phyloP scores from a whole-genome alignment of 1,284 basidiomycete species.

The Coniferiporia sulphurascens region DNA sequence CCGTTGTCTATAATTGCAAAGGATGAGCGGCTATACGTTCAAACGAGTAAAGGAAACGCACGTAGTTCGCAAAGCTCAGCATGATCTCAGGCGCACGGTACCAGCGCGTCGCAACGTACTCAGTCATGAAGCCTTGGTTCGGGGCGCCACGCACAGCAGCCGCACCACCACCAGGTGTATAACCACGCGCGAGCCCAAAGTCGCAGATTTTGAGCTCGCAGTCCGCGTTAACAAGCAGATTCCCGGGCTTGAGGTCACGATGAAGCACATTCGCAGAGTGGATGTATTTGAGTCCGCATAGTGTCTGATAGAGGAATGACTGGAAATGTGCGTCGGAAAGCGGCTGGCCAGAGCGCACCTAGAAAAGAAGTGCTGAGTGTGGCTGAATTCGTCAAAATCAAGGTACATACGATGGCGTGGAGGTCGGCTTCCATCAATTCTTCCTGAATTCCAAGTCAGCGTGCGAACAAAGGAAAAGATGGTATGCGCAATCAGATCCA shows the following conservation, averaged over 20 bases:
- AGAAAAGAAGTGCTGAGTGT: conserved; percentile 14
- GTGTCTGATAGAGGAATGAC: conserved; percentile 97
- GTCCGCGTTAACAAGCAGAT: conserved; percentile 96
- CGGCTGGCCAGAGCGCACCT: conserved; percentile 97
- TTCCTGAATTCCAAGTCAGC: conserved; percentile 46
- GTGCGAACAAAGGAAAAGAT: not conserved
- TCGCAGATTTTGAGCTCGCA: conserved; percentile 99
- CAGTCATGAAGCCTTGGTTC: conserved; percentile 98
- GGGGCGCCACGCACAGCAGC: conserved; percentile 54
- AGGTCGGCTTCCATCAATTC: conserved; percentile 99
- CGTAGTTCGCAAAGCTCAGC: conserved; percentile 95
- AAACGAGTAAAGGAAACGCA: conserved; percentile 34
- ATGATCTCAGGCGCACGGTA: conserved; percentile 97
- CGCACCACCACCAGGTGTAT: conserved; percentile 75
- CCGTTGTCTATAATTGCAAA: conserved; percentile 51
- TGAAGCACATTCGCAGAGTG: conserved; percentile 98
- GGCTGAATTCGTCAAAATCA: not conserved
- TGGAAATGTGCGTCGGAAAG: conserved; percentile 98
- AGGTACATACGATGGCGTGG: conserved; percentile 82
- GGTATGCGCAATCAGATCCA: not conserved
- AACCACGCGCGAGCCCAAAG: conserved; percentile 95
- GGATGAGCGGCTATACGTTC: not conserved
- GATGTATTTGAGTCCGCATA: conserved; percentile 98
- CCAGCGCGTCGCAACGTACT: conserved; percentile 97
- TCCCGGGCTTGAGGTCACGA: conserved; percentile 96